Percentiles rank a stretch among this genome's conserved stretches.
phyloP scores from a whole-genome alignment of 1,139 yeast species.

The Nakaseomyces sp. region DNA sequence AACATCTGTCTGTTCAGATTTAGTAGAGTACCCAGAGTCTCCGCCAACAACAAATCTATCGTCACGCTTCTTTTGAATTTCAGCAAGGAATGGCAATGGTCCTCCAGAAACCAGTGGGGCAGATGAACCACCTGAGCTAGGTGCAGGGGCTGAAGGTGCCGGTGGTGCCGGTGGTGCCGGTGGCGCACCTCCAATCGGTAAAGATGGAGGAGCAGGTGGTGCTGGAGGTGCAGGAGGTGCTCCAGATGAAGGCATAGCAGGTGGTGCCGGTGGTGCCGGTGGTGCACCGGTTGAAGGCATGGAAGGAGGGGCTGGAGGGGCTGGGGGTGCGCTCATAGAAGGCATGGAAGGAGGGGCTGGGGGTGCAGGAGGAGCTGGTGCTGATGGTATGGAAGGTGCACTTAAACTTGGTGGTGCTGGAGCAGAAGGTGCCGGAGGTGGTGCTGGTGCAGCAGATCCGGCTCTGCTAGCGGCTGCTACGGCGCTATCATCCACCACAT shows the following conservation, averaged over 20 bases:
- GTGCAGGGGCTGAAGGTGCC: conserved; percentile 25
- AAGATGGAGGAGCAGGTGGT: conserved; percentile 15
- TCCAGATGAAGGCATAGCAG: conserved; percentile 12
- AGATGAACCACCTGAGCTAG: conserved; percentile 14
- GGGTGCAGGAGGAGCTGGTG: background rate
- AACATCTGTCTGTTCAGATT: conserved; percentile 27
- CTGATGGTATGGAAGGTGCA: conserved; percentile 11
- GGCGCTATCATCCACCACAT: conserved; percentile 10
- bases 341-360: conserved; percentile 10
- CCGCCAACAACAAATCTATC: conserved; percentile 43
- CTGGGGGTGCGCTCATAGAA: conserved; percentile 9
- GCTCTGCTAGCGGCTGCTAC: background rate
- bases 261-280: conserved; percentile 11
- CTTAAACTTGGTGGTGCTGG: background rate
- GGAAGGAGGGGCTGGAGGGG: conserved; percentile 7
- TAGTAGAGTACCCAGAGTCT: conserved; percentile 25
- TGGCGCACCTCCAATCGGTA: conserved; percentile 17
- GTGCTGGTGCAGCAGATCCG: conserved; percentile 1
- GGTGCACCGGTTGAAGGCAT: no score
- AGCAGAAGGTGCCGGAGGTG: conserved; percentile 2
- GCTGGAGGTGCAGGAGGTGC: conserved; percentile 18
- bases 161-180: conserved; percentile 23
- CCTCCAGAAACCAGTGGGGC: conserved; percentile 24
- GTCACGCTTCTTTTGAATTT: conserved; percentile 47
- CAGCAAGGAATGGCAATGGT: conserved; percentile 41